Conservation (phyloP, 108 stramenopile species). For the Hondaea fermentalgiana region DNA sequence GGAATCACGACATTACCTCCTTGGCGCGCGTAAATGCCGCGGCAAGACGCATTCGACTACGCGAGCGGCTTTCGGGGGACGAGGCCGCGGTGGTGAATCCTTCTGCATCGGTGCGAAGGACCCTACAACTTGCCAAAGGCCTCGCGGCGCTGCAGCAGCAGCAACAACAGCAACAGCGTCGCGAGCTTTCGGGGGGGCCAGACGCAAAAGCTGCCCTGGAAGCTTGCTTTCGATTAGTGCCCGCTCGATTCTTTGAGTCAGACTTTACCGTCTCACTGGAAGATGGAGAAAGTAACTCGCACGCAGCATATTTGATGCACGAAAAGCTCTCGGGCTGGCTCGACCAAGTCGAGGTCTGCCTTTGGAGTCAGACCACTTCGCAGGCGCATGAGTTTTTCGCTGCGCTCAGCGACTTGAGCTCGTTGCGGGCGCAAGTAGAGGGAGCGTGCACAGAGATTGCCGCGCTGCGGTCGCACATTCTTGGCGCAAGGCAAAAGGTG, state of each 20-base stretch:
- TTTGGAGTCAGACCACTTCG: background rate
- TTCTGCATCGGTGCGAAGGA: background rate
- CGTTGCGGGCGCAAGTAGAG: background rate
- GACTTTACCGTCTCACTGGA: background rate
- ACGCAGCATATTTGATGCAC: slow-evolving; percentile 1
- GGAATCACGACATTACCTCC: background rate
- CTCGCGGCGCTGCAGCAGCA: background rate
- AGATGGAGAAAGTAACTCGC: background rate
- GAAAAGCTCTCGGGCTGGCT: slow-evolving; percentile 1
- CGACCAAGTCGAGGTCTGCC: background rate
- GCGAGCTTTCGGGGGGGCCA: background rate
- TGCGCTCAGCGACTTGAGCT: background rate
- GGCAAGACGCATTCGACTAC: background rate
- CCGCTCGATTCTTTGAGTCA: background rate
- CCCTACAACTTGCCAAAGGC: background rate
- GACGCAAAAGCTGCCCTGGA: background rate
- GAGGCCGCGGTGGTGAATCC: background rate
- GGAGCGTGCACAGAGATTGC: background rate
- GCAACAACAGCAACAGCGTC: background rate
- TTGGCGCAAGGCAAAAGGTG: background rate
- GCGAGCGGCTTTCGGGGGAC: background rate
- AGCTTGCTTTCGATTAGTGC: background rate
- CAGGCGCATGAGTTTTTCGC: background rate
- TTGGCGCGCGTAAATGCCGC: background rate
- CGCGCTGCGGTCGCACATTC: background rate